Evolutionary conservation across 2,329 filamentous ascomycete species (phyloP).

Genomic region (Clonostachys sp.): DNA sequence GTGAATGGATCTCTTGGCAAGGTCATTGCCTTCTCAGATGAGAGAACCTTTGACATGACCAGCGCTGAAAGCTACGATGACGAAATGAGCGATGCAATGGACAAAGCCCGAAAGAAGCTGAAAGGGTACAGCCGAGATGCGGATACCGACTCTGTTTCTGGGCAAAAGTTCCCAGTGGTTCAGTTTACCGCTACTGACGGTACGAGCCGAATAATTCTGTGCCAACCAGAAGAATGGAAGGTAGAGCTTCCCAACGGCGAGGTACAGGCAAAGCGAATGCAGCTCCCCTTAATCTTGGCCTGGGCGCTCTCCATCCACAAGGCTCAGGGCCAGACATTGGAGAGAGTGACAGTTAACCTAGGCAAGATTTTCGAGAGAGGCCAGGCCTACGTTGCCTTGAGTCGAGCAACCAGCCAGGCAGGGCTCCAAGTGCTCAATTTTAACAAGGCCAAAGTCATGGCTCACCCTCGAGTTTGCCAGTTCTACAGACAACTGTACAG

Average conservation of each 20-base stretch:
- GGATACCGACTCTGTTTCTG: conserved; percentile 16
- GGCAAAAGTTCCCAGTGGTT: conserved; percentile 73
- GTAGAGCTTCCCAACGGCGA: conserved; percentile 95
- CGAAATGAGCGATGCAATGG: conserved; percentile 29
- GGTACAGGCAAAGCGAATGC: conserved; percentile 79
- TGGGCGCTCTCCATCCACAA: conserved; percentile 99
- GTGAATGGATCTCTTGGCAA: conserved; percentile 94
- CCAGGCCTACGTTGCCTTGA: conserved; percentile 94
- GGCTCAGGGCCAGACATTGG: conserved; percentile 90
- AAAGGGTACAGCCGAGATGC: conserved; percentile 39
- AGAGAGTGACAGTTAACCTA: conserved; percentile 90
- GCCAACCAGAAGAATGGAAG: conserved; percentile 89
- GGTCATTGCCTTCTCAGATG: conserved; percentile 47
- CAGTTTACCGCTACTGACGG: conserved; percentile 77
- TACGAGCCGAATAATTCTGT: conserved; percentile 59
- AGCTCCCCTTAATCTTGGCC: conserved; percentile 84
- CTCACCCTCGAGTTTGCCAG: conserved; percentile 76
- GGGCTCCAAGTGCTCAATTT: conserved; percentile 88
- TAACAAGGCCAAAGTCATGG: conserved; percentile 87
- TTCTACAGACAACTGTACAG: conserved; percentile 84
- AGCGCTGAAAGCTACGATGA: conserved; percentile 38
- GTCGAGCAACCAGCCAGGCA: conserved; percentile 81
- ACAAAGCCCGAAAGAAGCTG: conserved; percentile 52
- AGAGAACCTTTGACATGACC: conserved; percentile 29
- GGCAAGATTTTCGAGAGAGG: conserved; percentile 94